Evolutionary conservation across 306 rosid species (phyloP).

Genomic region (Vigna radiata): DNA sequence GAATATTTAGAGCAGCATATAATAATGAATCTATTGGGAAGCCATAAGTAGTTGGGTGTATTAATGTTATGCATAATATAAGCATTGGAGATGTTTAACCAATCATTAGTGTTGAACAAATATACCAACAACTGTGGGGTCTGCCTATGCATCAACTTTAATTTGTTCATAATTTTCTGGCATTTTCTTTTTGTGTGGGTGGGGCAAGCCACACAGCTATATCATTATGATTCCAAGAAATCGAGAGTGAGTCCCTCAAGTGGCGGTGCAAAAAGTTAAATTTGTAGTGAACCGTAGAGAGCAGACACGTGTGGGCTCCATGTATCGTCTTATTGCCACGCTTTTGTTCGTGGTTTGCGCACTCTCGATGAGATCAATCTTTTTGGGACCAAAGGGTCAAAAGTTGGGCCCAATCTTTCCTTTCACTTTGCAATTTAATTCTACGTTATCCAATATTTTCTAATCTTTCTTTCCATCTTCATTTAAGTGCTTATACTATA

Average conservation of each 20-base stretch:
- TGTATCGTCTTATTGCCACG: neutral
- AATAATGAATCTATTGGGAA: constrained; percentile 30
- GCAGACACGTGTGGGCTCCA: constrained; percentile 37
- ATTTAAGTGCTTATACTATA: no score
- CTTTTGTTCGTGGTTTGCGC: constrained; percentile 30
- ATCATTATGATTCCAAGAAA: constrained; percentile 29
- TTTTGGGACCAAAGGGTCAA: constrained; percentile 38
- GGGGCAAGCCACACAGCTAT: constrained; percentile 39
- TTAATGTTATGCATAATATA: constrained; percentile 21
- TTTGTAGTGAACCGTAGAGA: constrained; percentile 24
- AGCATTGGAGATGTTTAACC: constrained; percentile 29
- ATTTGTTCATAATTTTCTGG: neutral
- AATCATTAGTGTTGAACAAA: constrained; percentile 40
- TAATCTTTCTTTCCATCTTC: neutral
- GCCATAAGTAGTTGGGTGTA: constrained; percentile 30
- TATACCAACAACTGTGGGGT: constrained; percentile 42
- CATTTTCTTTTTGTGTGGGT: constrained; percentile 10
- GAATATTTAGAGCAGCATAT: neutral
- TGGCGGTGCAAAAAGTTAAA: constrained; percentile 47
- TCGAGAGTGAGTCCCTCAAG: neutral
- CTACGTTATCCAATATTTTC: neutral
- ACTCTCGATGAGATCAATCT: neutral
- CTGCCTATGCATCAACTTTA: constrained; percentile 20
- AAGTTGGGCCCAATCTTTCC: constrained; percentile 33
- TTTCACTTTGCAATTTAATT: neutral